Conservation (phyloP, 1,284 basidiomycete species). For the Irpex rosettiformis region DNA sequence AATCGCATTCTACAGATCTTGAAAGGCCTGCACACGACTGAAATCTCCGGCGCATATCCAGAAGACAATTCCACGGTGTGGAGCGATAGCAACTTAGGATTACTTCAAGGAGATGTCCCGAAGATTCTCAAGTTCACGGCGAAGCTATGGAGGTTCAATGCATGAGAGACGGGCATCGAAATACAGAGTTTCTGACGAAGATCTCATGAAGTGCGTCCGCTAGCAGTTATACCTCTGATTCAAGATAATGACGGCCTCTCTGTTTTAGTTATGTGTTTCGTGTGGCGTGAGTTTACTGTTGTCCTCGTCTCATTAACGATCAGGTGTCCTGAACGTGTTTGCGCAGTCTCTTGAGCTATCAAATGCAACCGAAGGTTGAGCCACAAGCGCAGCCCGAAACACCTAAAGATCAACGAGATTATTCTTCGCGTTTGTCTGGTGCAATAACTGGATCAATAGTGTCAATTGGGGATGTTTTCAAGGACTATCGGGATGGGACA, state of each 20-base stretch:
- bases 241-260: slow-evolving; percentile 1
- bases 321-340: slow-evolving; percentile 12
- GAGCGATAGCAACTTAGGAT: not conserved
- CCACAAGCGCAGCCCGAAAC: slow-evolving; percentile 33
- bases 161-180: slow-evolving; percentile 68
- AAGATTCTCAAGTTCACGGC: slow-evolving; percentile 29
- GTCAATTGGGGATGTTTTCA: slow-evolving; percentile 81
- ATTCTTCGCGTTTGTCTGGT: slow-evolving; percentile 60
- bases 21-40: not conserved
- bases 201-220: slow-evolving; percentile 70
- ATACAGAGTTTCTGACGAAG: slow-evolving; percentile 74
- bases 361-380: slow-evolving; percentile 60
- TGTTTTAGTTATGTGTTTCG: slow-evolving; percentile 67
- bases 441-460: slow-evolving; percentile 72
- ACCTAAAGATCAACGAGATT: slow-evolving; percentile 52
- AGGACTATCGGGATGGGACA: slow-evolving; percentile 68
- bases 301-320: slow-evolving; percentile 1
- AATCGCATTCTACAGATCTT: not conserved
- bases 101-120: slow-evolving; percentile 4
- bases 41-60: not conserved
- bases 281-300: slow-evolving; percentile 58
- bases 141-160: slow-evolving; percentile 64
- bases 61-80: not conserved
- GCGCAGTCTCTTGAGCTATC: slow-evolving; percentile 63
- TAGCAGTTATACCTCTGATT: slow-evolving; percentile 8